phyloP scores from a whole-genome alignment of 371 early-diverging fungal genomes.

The Zychaea mexicana region DNA sequence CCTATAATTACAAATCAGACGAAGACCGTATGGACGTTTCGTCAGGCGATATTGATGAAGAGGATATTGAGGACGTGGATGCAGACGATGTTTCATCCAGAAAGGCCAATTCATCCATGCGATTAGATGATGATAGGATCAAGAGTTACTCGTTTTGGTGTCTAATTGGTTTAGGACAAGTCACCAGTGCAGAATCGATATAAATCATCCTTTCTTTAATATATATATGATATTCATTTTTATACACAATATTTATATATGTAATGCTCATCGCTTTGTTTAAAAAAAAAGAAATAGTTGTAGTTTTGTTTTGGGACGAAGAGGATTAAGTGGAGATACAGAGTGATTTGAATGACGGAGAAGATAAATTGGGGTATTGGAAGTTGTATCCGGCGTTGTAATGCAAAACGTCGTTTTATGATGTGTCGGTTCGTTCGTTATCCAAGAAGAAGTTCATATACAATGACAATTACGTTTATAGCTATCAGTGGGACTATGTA shows the following conservation, averaged over 20 bases:
- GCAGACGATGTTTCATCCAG: slow-evolving; percentile 27
- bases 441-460: slow-evolving; percentile 84
- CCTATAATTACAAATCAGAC: slow-evolving; percentile 59
- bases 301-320: too few species aligned
- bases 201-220: not conserved
- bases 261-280: too few species aligned
- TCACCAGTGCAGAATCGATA: slow-evolving; percentile 1
- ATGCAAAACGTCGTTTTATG: not conserved
- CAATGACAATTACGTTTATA: slow-evolving; percentile 82
- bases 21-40: slow-evolving; percentile 54
- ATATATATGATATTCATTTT: too few species aligned
- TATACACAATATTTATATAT: too few species aligned
- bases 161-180: slow-evolving; percentile 63
- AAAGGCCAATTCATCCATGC: slow-evolving; percentile 32
- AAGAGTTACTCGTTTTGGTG: slow-evolving; percentile 66
- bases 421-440: too few species aligned
- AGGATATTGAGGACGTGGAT: slow-evolving; percentile 36
- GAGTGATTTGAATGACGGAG: not conserved
- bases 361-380: not conserved
- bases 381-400: too few species aligned
- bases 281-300: too few species aligned
- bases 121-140: slow-evolving; percentile 43
- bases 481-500: slow-evolving; percentile 84
- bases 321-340: too few species aligned
- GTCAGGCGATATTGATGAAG: slow-evolving; percentile 48